Base-by-base conservation (phyloP, 345 rosid species). In the Lepidium africanum region DNA sequence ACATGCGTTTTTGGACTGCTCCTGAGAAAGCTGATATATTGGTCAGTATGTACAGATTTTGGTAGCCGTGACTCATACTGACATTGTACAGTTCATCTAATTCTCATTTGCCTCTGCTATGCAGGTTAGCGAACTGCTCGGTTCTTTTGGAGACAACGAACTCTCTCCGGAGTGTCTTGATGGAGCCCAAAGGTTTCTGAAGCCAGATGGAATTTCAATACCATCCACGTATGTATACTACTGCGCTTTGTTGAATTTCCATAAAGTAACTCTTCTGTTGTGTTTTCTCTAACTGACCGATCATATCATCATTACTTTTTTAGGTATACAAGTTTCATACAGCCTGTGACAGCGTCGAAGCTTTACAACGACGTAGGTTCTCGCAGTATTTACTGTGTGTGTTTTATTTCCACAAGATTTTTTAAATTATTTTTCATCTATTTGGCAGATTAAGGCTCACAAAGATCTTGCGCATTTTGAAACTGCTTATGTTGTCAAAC, bases 81-180 rank as follows among this genome's bases (percentile, higher is more conserved):
- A 39, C 62, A 5, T 30, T 14, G 23, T 40, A 25, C 69, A 68
- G 50, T 15, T 36, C 54, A 43, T 67, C 72, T 33, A 23, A 72
- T 78, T 63, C 74, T 41, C 27, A 7, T 59, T 73, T 58, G 23
- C 52, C 30, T 46, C 62, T 83, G 70, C 37, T 70, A 25, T 78
- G 43, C 66, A 94, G 97, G 97, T 94, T 43, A 94, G 97, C 61
- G 97, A 94, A 65, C 76, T 94, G 78, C 80, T 94, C 37, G 99
- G 99, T 55, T 91, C 99, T 75, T 89, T 94, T 78, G 99, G 99
- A 50, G 99, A 94, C 81, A 94, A 94, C 82, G 97, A 94, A 83
- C 86, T 94, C 51, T 94, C 99, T 72, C 99, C 99, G 10, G 97
- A 94, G 71, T 91, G 99, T 77, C 96, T 94, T 63, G 99, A 94